Evolutionary conservation across 1,284 basidiomycete species (phyloP).

Genomic region (Fomitopsis pinicola): DNA sequence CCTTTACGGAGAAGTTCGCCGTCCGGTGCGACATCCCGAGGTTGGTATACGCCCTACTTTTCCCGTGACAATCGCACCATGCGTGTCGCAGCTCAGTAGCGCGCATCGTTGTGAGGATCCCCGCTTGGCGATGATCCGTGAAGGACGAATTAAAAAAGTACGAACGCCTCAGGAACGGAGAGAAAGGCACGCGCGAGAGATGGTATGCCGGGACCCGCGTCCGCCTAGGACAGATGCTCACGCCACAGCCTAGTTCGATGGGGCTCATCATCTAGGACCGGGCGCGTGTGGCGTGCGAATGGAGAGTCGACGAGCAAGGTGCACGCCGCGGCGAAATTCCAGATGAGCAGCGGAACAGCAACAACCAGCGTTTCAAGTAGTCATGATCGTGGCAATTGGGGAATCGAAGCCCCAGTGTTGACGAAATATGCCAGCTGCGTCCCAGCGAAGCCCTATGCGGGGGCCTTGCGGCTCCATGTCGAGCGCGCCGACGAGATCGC

Average conservation of each 20-base stretch:
- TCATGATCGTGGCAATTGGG: neutral
- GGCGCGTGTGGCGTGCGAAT: neutral
- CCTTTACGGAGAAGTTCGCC: neutral
- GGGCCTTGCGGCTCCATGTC: neutral
- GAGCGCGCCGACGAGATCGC: neutral
- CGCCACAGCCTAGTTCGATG: neutral
- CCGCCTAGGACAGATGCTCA: neutral
- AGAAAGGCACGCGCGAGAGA: neutral
- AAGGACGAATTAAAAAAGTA: neutral
- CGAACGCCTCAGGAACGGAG: neutral
- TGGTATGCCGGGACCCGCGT: neutral
- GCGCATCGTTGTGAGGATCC: neutral
- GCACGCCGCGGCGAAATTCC: neutral
- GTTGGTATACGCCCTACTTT: neutral
- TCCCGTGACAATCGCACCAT: neutral
- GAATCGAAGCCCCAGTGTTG: neutral
- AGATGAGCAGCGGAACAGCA: neutral
- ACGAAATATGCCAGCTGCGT: neutral
- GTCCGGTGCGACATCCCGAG: neutral
- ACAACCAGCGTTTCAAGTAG: neutral
- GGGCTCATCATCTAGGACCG: neutral
- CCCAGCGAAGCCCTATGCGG: neutral
- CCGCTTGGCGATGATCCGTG: neutral
- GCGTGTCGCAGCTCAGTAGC: neutral
- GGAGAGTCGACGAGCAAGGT: slow-evolving; percentile 2